A percentile compares a stretch with the other conserved stretches of the same genome.
These are phyloP conservation scores for Nepenthes alata DNA, from an alignment of 179 eudicot genomes.

Conservation along the genomic window DNA sequence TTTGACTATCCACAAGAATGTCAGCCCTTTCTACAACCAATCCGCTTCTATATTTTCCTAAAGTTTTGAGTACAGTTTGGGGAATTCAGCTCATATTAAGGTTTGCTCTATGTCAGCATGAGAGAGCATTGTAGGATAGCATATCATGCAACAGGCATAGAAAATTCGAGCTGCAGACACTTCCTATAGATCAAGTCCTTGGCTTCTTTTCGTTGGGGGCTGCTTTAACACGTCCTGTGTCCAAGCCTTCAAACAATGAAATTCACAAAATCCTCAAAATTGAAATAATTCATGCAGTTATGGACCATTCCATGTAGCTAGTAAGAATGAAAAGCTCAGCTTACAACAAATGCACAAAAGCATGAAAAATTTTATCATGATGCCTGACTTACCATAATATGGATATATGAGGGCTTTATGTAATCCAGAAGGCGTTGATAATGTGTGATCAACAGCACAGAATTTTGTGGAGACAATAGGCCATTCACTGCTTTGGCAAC, in stretches of 20 bases:
- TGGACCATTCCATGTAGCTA: too few species aligned
- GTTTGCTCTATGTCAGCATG: too few species aligned
- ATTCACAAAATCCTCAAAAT: background rate
- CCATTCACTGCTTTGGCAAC: conserved; percentile 85
- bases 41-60: too few species aligned
- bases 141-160: too few species aligned
- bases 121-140: too few species aligned
- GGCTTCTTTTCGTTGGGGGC: background rate
- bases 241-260: background rate
- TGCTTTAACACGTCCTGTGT: background rate
- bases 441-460: conserved; percentile 90
- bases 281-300: background rate
- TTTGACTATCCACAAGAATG: background rate
- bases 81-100: too few species aligned
- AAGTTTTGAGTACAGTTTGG: too few species aligned
- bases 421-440: conserved; percentile 75
- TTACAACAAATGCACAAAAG: background rate
- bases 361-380: conserved; percentile 1
- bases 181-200: too few species aligned
- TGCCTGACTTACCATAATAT: conserved; percentile 61
- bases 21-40: too few species aligned
- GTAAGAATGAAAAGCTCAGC: too few species aligned
- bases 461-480: conserved; percentile 56
- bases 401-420: conserved; percentile 67
- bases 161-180: too few species aligned